Conservation (phyloP, 768 basidiomycete genomes). For the Mycena filopes region DNA sequence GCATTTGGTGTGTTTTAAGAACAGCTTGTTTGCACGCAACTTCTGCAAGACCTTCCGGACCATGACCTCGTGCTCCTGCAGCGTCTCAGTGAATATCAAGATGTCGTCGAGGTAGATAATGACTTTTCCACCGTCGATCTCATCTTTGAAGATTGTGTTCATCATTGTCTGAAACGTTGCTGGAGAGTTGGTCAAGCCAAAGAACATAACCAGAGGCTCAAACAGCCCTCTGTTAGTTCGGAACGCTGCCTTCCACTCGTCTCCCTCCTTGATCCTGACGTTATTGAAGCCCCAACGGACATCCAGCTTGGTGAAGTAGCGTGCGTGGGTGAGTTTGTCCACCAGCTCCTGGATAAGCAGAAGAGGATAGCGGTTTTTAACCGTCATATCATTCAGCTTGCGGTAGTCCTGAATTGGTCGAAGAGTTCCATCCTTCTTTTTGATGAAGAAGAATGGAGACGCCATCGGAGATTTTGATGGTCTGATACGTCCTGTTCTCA, state of each 20-base stretch:
- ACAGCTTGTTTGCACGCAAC: background rate
- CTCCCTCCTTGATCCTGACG: constrained; percentile 3
- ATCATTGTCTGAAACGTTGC: background rate
- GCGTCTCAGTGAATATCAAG: too few species aligned
- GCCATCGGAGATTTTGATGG: background rate
- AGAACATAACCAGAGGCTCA: constrained; percentile 1
- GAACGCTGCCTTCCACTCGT: background rate
- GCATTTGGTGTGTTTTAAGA: background rate
- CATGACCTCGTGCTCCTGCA: background rate
- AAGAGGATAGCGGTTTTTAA: background rate
- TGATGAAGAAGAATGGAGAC: background rate
- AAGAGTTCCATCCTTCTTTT: background rate
- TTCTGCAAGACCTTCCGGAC: background rate
- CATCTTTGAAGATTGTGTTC: background rate
- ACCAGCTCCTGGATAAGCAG: constrained; percentile 1
- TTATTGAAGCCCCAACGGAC: background rate
- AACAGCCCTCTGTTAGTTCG: background rate
- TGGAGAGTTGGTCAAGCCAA: background rate
- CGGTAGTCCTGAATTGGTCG: too few species aligned
- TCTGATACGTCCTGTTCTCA: constrained; percentile 2
- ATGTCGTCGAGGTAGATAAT: too few species aligned
- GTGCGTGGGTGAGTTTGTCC: background rate
- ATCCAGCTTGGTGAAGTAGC: constrained; percentile 1
- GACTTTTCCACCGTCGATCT: too few species aligned
- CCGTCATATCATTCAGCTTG: too few species aligned